A percentile compares a stretch with the other conserved stretches of the same genome.
These are phyloP conservation scores for Exobasidium rhododendri DNA, from an alignment of 1,284 basidiomycete genomes.

Conservation along the genomic window DNA sequence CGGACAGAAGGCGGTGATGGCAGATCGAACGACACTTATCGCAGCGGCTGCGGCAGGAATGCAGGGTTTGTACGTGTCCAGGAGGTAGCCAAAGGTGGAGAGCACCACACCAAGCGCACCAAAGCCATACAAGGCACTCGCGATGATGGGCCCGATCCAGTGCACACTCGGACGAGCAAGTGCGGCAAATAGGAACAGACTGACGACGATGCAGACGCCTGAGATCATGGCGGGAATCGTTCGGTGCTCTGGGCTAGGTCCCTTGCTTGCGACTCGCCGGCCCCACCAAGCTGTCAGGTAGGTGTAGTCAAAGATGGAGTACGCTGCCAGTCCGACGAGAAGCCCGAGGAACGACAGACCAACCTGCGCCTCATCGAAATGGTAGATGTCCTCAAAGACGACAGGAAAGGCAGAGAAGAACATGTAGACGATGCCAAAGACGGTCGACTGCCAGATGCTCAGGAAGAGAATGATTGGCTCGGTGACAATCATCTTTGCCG, in stretches of 20 bases:
- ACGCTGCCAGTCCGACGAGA: no score
- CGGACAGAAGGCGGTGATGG: slow-evolving; percentile 2
- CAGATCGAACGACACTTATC: neutral
- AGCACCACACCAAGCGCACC: slow-evolving; percentile 3
- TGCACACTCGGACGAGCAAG: slow-evolving; percentile 20
- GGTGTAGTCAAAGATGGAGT: no score
- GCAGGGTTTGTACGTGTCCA: neutral
- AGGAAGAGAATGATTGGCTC: slow-evolving; percentile 69
- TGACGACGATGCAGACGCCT: neutral
- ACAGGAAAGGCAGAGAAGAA: slow-evolving; percentile 51
- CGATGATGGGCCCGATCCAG: slow-evolving; percentile 29
- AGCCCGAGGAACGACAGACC: slow-evolving; percentile 72
- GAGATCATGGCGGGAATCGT: neutral
- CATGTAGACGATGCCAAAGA: slow-evolving; percentile 66
- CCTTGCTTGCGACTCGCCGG: neutral
- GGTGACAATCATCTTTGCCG: no score
- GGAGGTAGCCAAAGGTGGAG: slow-evolving; percentile 9
- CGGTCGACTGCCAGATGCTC: slow-evolving; percentile 63
- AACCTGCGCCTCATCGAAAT: slow-evolving; percentile 63
- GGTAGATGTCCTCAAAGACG: slow-evolving; percentile 63
- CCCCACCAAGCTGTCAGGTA: slow-evolving; percentile 55
- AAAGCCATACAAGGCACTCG: slow-evolving; percentile 3
- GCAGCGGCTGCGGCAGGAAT: slow-evolving; percentile 4
- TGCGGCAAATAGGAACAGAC: slow-evolving; percentile 22
- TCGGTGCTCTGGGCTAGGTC: neutral